These are phyloP conservation scores for Vicia faba DNA, from an alignment of 306 rosid genomes.

Conservation along the genomic window DNA sequence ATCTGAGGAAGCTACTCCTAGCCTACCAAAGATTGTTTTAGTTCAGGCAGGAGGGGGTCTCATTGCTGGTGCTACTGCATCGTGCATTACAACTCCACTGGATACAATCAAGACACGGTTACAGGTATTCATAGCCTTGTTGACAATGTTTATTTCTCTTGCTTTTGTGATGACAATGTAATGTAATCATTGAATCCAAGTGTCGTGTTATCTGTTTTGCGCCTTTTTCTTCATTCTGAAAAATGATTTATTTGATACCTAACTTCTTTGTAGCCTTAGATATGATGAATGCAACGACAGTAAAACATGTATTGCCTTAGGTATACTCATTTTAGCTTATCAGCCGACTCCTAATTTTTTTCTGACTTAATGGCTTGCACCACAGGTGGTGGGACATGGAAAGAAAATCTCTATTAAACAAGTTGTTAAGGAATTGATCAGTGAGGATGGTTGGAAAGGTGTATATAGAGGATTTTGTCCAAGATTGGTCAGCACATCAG, in stretches of 20 bases:
- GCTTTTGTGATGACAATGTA: conserved; percentile 16
- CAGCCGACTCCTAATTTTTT: conserved; percentile 15
- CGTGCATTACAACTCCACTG: conserved; percentile 85
- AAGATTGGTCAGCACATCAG: conserved; percentile 91
- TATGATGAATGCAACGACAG: conserved; percentile 27
- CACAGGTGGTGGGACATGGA: conserved; percentile 75
- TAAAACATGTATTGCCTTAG: background rate
- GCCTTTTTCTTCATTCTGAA: background rate
- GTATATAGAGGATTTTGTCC: conserved; percentile 92
- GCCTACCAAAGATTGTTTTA: conserved; percentile 53
- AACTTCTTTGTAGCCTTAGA: background rate
- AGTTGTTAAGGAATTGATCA: conserved; percentile 68
- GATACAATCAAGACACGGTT: conserved; percentile 94
- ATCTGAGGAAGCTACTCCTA: conserved; percentile 48
- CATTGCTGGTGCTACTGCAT: conserved; percentile 84
- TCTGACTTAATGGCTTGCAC: conserved; percentile 35
- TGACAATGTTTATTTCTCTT: conserved; percentile 26
- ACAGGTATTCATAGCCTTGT: conserved; percentile 61
- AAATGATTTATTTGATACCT: conserved; percentile 8
- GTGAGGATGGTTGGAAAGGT: conserved; percentile 93
- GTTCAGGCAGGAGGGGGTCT: conserved; percentile 90
- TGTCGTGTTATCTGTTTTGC: background rate
- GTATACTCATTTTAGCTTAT: background rate
- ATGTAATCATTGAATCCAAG: background rate
- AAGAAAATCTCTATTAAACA: conserved; percentile 66